Evolutionary conservation across 202 grass and related monocot genomes (phyloP).

Genomic region (Brachypodium distachyon): DNA sequence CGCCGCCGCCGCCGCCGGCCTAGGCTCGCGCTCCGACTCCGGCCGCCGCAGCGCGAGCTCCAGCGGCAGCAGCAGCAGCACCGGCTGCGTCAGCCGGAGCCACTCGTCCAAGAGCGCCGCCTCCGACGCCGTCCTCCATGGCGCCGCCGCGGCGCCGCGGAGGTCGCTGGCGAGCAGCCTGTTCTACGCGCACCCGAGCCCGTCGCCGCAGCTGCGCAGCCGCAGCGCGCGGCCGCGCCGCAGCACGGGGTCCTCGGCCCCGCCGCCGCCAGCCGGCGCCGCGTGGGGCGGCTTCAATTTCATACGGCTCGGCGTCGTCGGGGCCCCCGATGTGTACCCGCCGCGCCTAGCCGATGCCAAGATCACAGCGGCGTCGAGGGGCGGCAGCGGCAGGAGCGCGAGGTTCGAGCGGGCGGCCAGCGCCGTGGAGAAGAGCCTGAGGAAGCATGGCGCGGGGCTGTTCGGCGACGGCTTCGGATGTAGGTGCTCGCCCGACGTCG

Average conservation of each 20-base stretch:
- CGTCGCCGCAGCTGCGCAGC: slow-evolving; percentile 61
- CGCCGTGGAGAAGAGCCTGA: slow-evolving; percentile 10
- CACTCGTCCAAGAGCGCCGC: slow-evolving; percentile 55
- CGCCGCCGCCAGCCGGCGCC: slow-evolving; percentile 14
- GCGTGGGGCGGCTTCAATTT: slow-evolving; percentile 48
- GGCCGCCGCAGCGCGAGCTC: slow-evolving; percentile 62
- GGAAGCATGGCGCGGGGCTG: slow-evolving; percentile 16
- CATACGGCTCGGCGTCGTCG: slow-evolving; percentile 59
- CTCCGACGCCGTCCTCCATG: slow-evolving; percentile 19
- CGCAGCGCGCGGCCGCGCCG: slow-evolving; percentile 22
- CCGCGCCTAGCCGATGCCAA: slow-evolving; percentile 15
- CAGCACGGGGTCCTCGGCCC: slow-evolving; percentile 59
- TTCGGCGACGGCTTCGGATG: slow-evolving; percentile 42
- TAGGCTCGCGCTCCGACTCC: slow-evolving; percentile 25
- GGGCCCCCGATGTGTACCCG: slow-evolving; percentile 52
- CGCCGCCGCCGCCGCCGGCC: slow-evolving; percentile 11
- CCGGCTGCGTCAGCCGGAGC: slow-evolving; percentile 61
- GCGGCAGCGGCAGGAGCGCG: slow-evolving; percentile 31
- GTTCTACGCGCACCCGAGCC: slow-evolving; percentile 79
- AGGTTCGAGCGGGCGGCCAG: slow-evolving; percentile 5
- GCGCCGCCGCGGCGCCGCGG: background rate
- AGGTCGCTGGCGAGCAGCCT: slow-evolving; percentile 50
- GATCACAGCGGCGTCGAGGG: slow-evolving; percentile 12
- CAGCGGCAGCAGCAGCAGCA: slow-evolving; percentile 77
- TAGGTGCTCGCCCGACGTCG: slow-evolving; percentile 62